These are phyloP conservation scores for Cryphonectria nitschkei DNA, from an alignment of 2,329 filamentous ascomycete genomes.

Conservation along the genomic window DNA sequence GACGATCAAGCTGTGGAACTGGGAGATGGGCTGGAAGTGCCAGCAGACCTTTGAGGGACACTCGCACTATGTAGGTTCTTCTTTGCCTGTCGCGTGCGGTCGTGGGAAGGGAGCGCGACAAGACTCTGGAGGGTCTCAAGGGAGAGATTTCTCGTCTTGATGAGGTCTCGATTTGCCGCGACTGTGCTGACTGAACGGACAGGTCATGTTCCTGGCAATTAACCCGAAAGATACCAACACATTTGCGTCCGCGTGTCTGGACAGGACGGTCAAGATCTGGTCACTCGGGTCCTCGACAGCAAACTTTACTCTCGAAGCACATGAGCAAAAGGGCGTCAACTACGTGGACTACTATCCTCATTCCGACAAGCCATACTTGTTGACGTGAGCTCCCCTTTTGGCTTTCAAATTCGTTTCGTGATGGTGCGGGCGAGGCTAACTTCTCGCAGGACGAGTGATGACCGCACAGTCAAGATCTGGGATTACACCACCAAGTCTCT, in stretches of 20 bases:
- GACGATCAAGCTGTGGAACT: conserved; percentile 99
- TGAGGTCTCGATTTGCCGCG: conserved; percentile 4
- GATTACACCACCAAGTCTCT: conserved; percentile 98
- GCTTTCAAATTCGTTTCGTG: too few species aligned
- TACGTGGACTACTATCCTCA: conserved; percentile 89
- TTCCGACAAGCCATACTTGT: conserved; percentile 80
- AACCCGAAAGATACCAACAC: conserved; percentile 97
- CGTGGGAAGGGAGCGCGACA: neutral
- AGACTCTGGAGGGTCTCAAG: neutral
- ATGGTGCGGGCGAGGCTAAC: neutral
- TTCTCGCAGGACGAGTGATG: conserved; percentile 21
- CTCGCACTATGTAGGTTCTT: conserved; percentile 67
- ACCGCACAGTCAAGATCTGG: conserved; percentile 94
- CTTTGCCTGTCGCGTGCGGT: neutral
- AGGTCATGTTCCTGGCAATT: conserved; percentile 91
- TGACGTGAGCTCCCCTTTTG: conserved; percentile 63
- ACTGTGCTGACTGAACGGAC: neutral
- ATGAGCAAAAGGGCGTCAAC: conserved; percentile 97
- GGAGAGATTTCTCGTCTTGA: neutral
- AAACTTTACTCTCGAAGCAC: conserved; percentile 95
- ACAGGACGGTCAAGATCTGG: conserved; percentile 98
- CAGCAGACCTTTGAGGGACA: conserved; percentile 78
- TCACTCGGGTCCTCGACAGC: conserved; percentile 89
- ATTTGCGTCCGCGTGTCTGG: conserved; percentile 90
- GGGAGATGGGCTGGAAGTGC: conserved; percentile 98